Base-by-base conservation (phyloP, 176 grass and related monocot species). In the Calamus simplicifolius region DNA sequence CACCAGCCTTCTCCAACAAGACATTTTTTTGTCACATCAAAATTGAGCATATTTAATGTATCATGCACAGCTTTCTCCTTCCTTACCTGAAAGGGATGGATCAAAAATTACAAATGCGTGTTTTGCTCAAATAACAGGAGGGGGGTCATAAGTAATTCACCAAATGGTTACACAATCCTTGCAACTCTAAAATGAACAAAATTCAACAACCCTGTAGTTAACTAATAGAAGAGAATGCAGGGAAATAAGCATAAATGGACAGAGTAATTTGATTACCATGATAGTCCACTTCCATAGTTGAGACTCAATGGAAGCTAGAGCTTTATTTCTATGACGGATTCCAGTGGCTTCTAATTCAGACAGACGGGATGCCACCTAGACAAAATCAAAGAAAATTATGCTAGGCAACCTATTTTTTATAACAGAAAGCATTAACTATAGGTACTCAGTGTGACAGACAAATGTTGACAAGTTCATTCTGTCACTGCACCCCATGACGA, bases 1-100 rank as follows among this genome's bases (percentile, higher is more conserved):
- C 94, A 98, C 94, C 94, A 98, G 67, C 94, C 94, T 85, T 98
- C 94, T 66, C 84, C 94, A 74, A 98, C 88, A 78, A 98, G 94
- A 56, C 94, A 98, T 77, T 98, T 98, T 68, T 98, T 93, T 68
- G 94, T 98, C 69, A 98, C 94, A 31, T 98, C 94, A 61, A 98
- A 98, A 64, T 93, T 92, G 27, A 98, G 77, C 94, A 89, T 89
- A 79, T 98, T 98, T 28, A 98, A 64, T 12, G 84, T 93, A 75
- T 93, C 94, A 81, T 98, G 93, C 54, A 98, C 94, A 83, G 84
- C 84, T 89, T 92, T 98, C 81, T 98, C 94, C 57, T 81, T 98
- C 79, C 82, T 88, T 25, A 98, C 88, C 94, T 98, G 59, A 78
- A 76, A 81, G 62, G 18, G 55, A 60, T 29, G 74, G 18, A 67